phyloP scores from a whole-genome alignment of 2,329 filamentous ascomycete species.

The Penicillium sp. region DNA sequence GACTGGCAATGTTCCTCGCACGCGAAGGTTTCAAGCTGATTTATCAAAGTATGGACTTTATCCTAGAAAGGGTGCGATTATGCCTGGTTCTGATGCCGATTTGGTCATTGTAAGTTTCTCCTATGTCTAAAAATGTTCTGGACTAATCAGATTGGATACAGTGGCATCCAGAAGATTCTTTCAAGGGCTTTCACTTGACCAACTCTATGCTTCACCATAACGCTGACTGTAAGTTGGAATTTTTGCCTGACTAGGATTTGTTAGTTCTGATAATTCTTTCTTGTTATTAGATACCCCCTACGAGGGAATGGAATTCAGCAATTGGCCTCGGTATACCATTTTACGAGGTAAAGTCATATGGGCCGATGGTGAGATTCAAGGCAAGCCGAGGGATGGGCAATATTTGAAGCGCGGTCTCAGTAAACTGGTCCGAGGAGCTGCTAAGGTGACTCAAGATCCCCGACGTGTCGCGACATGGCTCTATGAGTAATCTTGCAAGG shows the following conservation, averaged over 20 bases:
- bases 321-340: conserved; percentile 39
- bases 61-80: conserved; percentile 41
- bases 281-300: conserved; percentile 32
- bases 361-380: conserved; percentile 6
- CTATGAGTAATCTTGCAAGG: neutral
- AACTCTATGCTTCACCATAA: conserved; percentile 39
- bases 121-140: neutral
- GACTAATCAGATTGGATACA: neutral
- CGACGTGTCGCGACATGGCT: conserved; percentile 3
- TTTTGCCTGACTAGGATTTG: neutral
- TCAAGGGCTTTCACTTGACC: conserved; percentile 28
- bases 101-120: conserved; percentile 45
- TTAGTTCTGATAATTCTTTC: neutral
- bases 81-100: conserved; percentile 47
- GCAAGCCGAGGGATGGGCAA: conserved; percentile 3
- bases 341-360: conserved; percentile 35
- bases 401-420: conserved; percentile 8
- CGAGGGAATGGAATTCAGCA: conserved; percentile 32
- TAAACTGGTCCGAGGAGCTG: neutral
- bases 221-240: conserved; percentile 24
- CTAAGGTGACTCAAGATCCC: neutral
- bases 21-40: neutral
- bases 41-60: conserved; percentile 38
- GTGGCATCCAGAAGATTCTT: conserved; percentile 11
- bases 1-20: neutral